Conservation (phyloP, 2,329 filamentous ascomycete genomes). For the Zasmidium angulare region DNA sequence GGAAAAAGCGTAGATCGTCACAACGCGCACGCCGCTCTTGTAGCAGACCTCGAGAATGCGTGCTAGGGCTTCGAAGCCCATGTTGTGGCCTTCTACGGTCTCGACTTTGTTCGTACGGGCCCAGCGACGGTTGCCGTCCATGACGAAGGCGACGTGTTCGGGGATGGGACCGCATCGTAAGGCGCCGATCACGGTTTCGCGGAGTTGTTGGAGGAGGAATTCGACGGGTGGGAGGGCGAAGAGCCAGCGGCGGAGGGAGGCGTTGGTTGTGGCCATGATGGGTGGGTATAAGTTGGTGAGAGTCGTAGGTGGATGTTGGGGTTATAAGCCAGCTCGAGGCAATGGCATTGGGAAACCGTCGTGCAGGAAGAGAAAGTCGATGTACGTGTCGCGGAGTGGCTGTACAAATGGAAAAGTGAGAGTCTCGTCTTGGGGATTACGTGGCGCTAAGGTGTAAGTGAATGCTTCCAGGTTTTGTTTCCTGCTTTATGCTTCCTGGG, state of each 20-base stretch:
- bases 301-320: background rate
- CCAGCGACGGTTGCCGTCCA: constrained; percentile 97
- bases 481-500: background rate
- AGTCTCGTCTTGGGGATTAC: background rate
- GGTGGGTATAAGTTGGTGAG: background rate
- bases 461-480: background rate
- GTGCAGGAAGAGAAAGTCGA: background rate
- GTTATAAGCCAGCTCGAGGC: background rate
- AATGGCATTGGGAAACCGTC: constrained; percentile 2
- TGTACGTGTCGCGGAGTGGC: background rate
- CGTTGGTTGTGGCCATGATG: constrained; percentile 46
- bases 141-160: constrained; percentile 96
- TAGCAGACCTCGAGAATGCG: constrained; percentile 97
- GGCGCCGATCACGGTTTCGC: constrained; percentile 83
- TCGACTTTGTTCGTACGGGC: constrained; percentile 89
- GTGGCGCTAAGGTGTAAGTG: background rate
- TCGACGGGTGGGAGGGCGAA: constrained; percentile 86
- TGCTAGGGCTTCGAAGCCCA: constrained; percentile 92
- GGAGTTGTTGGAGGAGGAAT: constrained; percentile 76
- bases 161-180: constrained; percentile 89
- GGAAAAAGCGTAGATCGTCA: constrained; percentile 97
- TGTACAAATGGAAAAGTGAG: background rate
- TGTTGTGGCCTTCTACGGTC: constrained; percentile 91
- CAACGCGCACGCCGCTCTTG: constrained; percentile 92
- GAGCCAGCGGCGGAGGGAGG: constrained; percentile 70